Percentiles rank a stretch among this genome's conserved stretches.
phyloP scores from a whole-genome alignment of 164 flowering plant genomes.

The Litsea cubeba region DNA sequence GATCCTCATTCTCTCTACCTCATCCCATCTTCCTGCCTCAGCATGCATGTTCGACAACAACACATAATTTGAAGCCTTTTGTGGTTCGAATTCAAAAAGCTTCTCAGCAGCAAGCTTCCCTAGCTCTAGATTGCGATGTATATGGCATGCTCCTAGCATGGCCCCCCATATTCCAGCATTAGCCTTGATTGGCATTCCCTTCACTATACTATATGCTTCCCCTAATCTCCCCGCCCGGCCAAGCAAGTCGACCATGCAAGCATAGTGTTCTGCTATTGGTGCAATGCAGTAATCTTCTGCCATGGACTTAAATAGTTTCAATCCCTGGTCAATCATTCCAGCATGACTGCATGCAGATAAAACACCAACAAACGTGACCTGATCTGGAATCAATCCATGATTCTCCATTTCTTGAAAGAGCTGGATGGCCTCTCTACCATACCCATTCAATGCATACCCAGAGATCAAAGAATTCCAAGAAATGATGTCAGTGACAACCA shows the following conservation, averaged over 20 bases:
- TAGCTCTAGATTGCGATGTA: constrained; percentile 10
- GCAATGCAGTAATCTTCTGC: constrained; percentile 9
- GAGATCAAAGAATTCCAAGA: constrained; percentile 22
- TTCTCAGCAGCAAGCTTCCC: constrained; percentile 23
- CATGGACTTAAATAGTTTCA: constrained; percentile 16
- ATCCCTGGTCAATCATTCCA: constrained; percentile 18
- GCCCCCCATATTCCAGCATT: constrained; percentile 24
- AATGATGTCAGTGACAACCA: constrained; percentile 6
- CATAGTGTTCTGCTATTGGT: constrained; percentile 22
- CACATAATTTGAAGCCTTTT: constrained; percentile 22
- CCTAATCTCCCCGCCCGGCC: constrained; percentile 19
- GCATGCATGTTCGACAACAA: constrained; percentile 19
- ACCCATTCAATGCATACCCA: constrained; percentile 22
- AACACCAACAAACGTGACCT: constrained; percentile 21
- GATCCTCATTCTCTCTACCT: constrained; percentile 22
- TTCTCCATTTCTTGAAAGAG: constrained; percentile 17
- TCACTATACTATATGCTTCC: constrained; percentile 20
- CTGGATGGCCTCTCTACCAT: constrained; percentile 14
- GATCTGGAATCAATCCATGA: constrained; percentile 14
- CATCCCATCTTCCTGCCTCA: constrained; percentile 21
- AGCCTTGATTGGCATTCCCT: constrained; percentile 17
- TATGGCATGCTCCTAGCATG: constrained; percentile 20
- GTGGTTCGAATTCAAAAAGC: constrained; percentile 21
- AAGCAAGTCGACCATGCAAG: constrained; percentile 21
- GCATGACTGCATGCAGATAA: constrained; percentile 25